Percentiles rank a stretch among this genome's conserved stretches.
Evolutionary conservation across 345 rosid genomes (phyloP).

Genomic region (Crucihimalaya himalaica): DNA sequence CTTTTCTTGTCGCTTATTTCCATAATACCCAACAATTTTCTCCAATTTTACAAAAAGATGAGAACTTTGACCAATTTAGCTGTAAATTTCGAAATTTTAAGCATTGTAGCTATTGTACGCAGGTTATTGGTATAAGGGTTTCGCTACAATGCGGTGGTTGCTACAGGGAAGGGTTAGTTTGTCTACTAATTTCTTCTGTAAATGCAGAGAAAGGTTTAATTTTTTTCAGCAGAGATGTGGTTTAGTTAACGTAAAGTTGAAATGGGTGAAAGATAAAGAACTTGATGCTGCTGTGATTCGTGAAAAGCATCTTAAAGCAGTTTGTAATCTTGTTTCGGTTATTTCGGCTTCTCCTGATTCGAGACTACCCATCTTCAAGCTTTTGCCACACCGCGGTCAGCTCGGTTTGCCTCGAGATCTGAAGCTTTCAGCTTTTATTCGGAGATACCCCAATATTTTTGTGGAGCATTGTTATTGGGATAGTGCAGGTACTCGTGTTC

Average conservation of each 20-base stretch:
- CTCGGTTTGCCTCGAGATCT: constrained; percentile 64
- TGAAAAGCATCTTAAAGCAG: constrained; percentile 67
- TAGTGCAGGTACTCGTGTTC: constrained; percentile 79
- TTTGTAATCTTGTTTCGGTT: constrained; percentile 55
- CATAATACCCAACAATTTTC: neutral
- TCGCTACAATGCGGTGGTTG: constrained; percentile 43
- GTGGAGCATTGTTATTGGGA: constrained; percentile 51
- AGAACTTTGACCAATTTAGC: neutral
- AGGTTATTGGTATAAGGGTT: neutral
- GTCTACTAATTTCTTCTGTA: no score
- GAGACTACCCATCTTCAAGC: constrained; percentile 55
- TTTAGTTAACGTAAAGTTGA: constrained; percentile 73
- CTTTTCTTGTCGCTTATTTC: neutral
- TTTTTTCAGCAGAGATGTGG: constrained; percentile 56
- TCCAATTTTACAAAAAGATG: neutral
- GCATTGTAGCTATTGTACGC: neutral
- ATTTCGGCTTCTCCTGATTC: constrained; percentile 45
- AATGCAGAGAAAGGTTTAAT: constrained; percentile 43
- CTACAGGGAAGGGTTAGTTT: constrained; percentile 31
- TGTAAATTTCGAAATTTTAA: neutral
- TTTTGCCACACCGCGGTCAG: constrained; percentile 57
- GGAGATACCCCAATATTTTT: constrained; percentile 74
- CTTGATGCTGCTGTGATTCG: constrained; percentile 61
- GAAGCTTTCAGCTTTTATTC: constrained; percentile 63
- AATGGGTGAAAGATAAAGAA: constrained; percentile 80